These are phyloP conservation scores for Arachis monticola DNA, from an alignment of 331 rosid genomes.

Conservation along the genomic window DNA sequence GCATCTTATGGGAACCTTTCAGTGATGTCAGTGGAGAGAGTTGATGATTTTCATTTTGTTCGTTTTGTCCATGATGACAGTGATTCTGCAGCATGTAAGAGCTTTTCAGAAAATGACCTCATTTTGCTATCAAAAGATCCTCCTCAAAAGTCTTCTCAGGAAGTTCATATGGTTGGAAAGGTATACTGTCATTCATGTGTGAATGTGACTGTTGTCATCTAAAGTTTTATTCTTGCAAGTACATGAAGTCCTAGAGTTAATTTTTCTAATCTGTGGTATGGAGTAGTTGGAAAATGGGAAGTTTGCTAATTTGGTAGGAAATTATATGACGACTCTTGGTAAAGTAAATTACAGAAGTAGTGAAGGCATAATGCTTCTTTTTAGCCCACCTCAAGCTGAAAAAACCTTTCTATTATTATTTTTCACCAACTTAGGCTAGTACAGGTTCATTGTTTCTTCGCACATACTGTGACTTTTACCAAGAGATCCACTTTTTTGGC, in stretches of 20 bases:
- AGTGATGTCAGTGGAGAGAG: conserved; percentile 87
- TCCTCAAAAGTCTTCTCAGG: conserved; percentile 74
- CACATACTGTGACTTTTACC: conserved; percentile 9
- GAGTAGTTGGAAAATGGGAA: conserved; percentile 27
- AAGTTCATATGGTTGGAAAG: conserved; percentile 96
- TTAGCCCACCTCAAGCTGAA: conserved; percentile 9
- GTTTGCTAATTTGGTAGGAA: conserved; percentile 22
- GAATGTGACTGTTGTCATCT: conserved; percentile 25
- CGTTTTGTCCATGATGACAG: conserved; percentile 79
- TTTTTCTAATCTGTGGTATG: conserved; percentile 26
- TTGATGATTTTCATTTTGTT: conserved; percentile 90
- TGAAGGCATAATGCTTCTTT: conserved; percentile 18
- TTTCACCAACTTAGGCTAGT: conserved; percentile 18
- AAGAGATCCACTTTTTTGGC: conserved; percentile 18
- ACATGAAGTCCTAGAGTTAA: conserved; percentile 10
- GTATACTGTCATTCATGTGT: conserved; percentile 47
- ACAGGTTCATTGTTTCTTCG: conserved; percentile 13
- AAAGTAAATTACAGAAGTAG: conserved; percentile 15
- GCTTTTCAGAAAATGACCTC: conserved; percentile 90
- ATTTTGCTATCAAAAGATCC: conserved; percentile 80
- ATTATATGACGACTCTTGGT: background rate
- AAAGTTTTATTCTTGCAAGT: conserved; percentile 31
- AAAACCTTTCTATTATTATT: conserved; percentile 28
- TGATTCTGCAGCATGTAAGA: conserved; percentile 61
- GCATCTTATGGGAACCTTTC: conserved; percentile 79